phyloP scores from a whole-genome alignment of 768 basidiomycete species.

The Russula brevipes region DNA sequence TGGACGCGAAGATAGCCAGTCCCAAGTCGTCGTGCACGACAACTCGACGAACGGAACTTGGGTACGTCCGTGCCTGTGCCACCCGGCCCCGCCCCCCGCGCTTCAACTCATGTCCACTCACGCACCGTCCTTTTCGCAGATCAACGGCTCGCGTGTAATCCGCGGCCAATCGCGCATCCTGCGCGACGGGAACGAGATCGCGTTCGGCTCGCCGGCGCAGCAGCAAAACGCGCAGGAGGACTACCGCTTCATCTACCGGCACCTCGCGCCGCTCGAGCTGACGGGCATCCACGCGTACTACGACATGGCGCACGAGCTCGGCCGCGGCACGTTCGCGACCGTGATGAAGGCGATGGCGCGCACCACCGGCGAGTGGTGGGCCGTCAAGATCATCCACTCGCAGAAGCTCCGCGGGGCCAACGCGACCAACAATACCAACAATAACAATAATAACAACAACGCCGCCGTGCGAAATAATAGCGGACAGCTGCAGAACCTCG shows the following conservation, averaged over 20 bases:
- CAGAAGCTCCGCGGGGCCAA: constrained; percentile 36
- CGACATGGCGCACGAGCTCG: constrained; percentile 66
- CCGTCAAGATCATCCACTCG: constrained; percentile 81
- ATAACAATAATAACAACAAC: not conserved
- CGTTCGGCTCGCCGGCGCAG: constrained; percentile 60
- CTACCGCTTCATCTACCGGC: constrained; percentile 73
- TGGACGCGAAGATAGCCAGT: constrained; percentile 39
- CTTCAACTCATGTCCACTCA: not conserved
- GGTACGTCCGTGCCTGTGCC: constrained; percentile 36
- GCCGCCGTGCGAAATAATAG: not conserved
- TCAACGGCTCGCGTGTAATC: constrained; percentile 63
- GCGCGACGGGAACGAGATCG: constrained; percentile 79
- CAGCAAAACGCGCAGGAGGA: constrained; percentile 55
- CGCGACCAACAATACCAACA: not conserved
- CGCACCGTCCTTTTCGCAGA: constrained; percentile 35
- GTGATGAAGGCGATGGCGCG: constrained; percentile 80
- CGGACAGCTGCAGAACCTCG: constrained; percentile 38
- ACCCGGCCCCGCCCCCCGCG: not conserved
- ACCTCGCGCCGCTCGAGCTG: constrained; percentile 47
- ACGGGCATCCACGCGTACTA: constrained; percentile 60
- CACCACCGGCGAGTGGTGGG: constrained; percentile 66
- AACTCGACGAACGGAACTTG: constrained; percentile 71
- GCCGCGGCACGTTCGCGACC: constrained; percentile 87
- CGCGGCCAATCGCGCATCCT: constrained; percentile 52
- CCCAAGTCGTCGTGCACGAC: constrained; percentile 49